Evolutionary conservation across 1,284 basidiomycete genomes (phyloP), one percentile per base, ranked within the genome.

Genomic region (Pisolithus thermaeus): DNA sequence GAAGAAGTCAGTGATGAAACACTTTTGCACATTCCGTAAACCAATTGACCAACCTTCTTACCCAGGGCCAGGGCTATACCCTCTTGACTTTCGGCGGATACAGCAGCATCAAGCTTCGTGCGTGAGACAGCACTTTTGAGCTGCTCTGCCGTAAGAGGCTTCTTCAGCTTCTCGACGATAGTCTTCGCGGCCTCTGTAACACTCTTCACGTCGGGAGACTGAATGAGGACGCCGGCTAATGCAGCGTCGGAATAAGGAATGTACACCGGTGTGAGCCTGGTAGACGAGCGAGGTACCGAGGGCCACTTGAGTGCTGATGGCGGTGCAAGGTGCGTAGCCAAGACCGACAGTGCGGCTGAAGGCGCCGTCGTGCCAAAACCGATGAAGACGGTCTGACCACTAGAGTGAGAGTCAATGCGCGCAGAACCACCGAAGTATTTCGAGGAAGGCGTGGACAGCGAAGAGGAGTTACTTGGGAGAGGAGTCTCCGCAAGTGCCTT

Each of bases 161-260:
- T 77, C 74, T 88, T 87, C 58, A 92, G 63, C n/a, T 80, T 83
- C 40, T 78, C 70, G 16, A 88, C 81, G 37, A 80, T 84, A 52
- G 76, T 77, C 68, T 84, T 80, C 25, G 81, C 81, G 41, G 83
- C 80, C 48, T 79, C 77, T 60, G 79, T 82, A 39, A 92, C 84
- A 48, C 73, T 74, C 40, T 75, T 76, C 7, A 80, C 63, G 32
- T 78, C 78, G 50, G 74, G 65, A 7, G 78, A 86, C 66, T 87
- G 81, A 46, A 96, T 74, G 52, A 92, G 71, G 53, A 95, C 70
- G 56, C 91, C 92, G 58, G 95, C 84, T 52, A 97, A 78, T 18
- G 87, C 77, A 3, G 91, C 92, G 67, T 97, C 94, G 22, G 92
- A 91, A 75, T 97, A 97, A n/a, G 88, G 83, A 12, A 92, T 74